phyloP scores from a whole-genome alignment of 805 yeast species.

The Candida pseudofarinosa region DNA sequence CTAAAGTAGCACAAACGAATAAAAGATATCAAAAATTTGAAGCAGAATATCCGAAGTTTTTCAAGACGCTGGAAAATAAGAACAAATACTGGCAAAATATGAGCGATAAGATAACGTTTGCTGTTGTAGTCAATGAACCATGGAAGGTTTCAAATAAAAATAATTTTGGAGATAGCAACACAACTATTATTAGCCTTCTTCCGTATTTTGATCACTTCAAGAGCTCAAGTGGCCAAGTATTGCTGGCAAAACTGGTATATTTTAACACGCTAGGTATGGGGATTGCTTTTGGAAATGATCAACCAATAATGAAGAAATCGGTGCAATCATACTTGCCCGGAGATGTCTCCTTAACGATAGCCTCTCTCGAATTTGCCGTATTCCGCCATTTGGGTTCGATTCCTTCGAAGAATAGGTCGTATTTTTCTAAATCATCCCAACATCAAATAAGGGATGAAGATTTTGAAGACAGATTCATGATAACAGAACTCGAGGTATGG shows the following conservation, averaged over 20 bases:
- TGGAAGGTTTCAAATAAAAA: constrained; percentile 75
- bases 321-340: constrained; percentile 57
- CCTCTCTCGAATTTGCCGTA: constrained; percentile 72
- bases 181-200: constrained; percentile 59
- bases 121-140: constrained; percentile 61
- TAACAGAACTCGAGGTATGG: constrained; percentile 84
- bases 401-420: constrained; percentile 15
- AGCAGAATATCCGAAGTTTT: constrained; percentile 40
- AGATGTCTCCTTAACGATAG: constrained; percentile 69
- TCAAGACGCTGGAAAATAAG: constrained; percentile 22
- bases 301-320: constrained; percentile 52
- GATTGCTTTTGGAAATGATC: constrained; percentile 72
- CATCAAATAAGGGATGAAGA: constrained; percentile 13
- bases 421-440: constrained; percentile 24
- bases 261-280: constrained; percentile 77
- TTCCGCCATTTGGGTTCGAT: constrained; percentile 61
- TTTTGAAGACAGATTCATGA: constrained; percentile 66
- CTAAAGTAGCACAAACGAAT: constrained; percentile 30
- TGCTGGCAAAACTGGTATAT: constrained; percentile 44
- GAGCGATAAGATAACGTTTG: constrained; percentile 50
- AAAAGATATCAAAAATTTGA: constrained; percentile 51
- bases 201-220: constrained; percentile 59
- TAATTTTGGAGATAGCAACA: constrained; percentile 60
- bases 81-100: constrained; percentile 34
- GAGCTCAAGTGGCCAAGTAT: constrained; percentile 26